Percentiles rank a stretch among this genome's conserved stretches.
phyloP scores from a whole-genome alignment of 2,329 filamentous ascomycete genomes.

The Cladophialophora psammophila region DNA sequence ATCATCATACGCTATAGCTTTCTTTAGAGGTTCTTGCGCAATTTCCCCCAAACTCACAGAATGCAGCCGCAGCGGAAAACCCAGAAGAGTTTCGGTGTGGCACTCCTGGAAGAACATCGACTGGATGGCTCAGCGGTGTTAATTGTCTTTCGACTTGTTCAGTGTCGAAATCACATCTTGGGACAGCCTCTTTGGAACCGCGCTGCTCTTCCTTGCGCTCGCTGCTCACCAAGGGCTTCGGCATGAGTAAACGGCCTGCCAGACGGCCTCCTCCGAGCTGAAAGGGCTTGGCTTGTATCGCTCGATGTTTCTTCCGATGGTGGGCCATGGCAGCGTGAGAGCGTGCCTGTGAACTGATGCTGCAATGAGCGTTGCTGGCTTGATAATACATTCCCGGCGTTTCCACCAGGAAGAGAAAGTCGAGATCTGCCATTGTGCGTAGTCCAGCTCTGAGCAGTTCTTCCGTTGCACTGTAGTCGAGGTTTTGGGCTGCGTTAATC shows the following conservation, averaged over 20 bases:
- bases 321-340: constrained; percentile 9
- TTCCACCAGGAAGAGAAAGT: constrained; percentile 11
- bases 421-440: neutral
- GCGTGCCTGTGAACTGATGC: neutral
- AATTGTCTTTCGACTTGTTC: neutral
- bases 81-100: constrained; percentile 6
- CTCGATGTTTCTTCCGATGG: neutral
- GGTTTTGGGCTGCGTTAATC: too few relatives aligned
- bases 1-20: too few relatives aligned
- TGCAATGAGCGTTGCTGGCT: neutral
- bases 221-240: neutral
- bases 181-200: neutral
- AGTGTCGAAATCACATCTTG: neutral
- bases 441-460: neutral
- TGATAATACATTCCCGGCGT: neutral
- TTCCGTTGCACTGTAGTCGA: too few relatives aligned
- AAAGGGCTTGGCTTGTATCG: neutral
- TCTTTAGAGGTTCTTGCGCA: too few relatives aligned
- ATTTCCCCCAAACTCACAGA: constrained; percentile 1
- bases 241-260: neutral
- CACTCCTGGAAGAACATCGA: constrained; percentile 5
- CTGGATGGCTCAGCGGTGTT: neutral
- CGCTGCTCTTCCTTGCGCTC: too few relatives aligned
- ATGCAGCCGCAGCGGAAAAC: constrained; percentile 8
- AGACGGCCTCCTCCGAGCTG: neutral